Evolutionary conservation across 768 basidiomycete species (phyloP).

Genomic region (Kwoniella europaea): DNA sequence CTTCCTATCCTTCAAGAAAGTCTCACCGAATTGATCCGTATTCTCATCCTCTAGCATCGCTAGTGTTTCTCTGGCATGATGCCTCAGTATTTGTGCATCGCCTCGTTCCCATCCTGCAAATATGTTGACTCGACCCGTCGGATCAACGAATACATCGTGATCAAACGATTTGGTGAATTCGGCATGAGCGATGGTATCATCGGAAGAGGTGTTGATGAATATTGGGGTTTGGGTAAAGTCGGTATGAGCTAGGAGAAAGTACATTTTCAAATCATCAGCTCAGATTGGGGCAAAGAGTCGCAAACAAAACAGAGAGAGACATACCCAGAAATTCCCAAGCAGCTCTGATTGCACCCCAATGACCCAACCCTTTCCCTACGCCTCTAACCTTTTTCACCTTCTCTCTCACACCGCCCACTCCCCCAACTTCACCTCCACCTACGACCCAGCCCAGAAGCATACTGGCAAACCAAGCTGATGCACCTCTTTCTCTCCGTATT

Average conservation of each 20-base stretch:
- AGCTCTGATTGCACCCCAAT: conserved; percentile 87
- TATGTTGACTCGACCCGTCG: conserved; percentile 75
- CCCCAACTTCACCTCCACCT: conserved; percentile 68
- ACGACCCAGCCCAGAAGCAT: conserved; percentile 59
- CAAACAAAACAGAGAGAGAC: conserved; percentile 39
- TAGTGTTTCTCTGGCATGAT: conserved; percentile 77
- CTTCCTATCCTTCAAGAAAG: conserved; percentile 75
- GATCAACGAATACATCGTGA: conserved; percentile 73
- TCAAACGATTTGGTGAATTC: conserved; percentile 52
- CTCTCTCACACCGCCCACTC: conserved; percentile 46
- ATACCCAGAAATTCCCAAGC: conserved; percentile 80
- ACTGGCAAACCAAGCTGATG: conserved; percentile 66
- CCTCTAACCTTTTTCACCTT: conserved; percentile 62
- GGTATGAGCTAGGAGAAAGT: conserved; percentile 66
- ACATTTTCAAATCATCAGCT: background rate
- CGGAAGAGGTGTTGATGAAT: conserved; percentile 22
- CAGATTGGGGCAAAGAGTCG: conserved; percentile 58
- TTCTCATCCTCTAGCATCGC: conserved; percentile 64
- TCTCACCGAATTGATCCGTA: conserved; percentile 69
- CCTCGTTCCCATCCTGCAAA: conserved; percentile 74
- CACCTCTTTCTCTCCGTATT: conserved; percentile 36
- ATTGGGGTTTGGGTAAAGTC: conserved; percentile 62
- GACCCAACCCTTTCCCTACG: conserved; percentile 79
- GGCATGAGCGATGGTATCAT: conserved; percentile 25
- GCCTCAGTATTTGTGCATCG: conserved; percentile 76